Evolutionary conservation across 805 yeast genomes (phyloP).

Genomic region (Cyberlindnera galapagoensis): DNA sequence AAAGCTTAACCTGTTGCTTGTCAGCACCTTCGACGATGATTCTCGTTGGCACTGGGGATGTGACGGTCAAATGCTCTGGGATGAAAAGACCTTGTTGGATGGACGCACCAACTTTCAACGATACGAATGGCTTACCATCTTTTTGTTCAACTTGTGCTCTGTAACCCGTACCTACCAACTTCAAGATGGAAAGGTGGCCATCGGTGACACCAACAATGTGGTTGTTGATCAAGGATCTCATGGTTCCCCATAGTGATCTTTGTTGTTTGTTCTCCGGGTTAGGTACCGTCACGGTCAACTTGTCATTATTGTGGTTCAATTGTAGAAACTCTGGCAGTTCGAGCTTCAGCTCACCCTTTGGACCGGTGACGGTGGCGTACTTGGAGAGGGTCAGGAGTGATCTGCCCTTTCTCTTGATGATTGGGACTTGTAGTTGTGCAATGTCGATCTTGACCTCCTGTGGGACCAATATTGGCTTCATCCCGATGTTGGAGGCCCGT

Average conservation of each 20-base stretch:
- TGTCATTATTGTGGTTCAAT: constrained; percentile 32
- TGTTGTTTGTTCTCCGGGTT: constrained; percentile 58
- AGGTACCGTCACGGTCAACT: constrained; percentile 49
- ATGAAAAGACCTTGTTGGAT: constrained; percentile 68
- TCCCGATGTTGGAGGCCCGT: constrained; percentile 65
- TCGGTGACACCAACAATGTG: constrained; percentile 84
- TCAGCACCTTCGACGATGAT: constrained; percentile 80
- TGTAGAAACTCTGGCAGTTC: constrained; percentile 69
- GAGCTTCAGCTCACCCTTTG: constrained; percentile 60
- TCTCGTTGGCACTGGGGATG: constrained; percentile 81
- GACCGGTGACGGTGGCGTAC: constrained; percentile 61
- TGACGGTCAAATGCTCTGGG: constrained; percentile 70
- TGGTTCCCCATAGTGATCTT: constrained; percentile 92
- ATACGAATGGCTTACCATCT: constrained; percentile 46
- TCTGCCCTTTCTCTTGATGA: constrained; percentile 60
- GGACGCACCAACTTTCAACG: constrained; percentile 84
- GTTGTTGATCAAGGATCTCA: constrained; percentile 71
- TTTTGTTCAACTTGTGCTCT: constrained; percentile 70
- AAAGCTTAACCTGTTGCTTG: constrained; percentile 78
- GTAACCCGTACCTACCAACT: constrained; percentile 95
- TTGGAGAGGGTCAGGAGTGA: constrained; percentile 51
- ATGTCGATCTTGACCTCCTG: constrained; percentile 49
- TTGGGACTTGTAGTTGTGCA: constrained; percentile 47
- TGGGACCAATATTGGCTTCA: constrained; percentile 64
- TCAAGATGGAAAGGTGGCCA: constrained; percentile 83